Evolutionary conservation across 2,329 filamentous ascomycete genomes (phyloP).

Genomic region (Botryotinia calthae): DNA sequence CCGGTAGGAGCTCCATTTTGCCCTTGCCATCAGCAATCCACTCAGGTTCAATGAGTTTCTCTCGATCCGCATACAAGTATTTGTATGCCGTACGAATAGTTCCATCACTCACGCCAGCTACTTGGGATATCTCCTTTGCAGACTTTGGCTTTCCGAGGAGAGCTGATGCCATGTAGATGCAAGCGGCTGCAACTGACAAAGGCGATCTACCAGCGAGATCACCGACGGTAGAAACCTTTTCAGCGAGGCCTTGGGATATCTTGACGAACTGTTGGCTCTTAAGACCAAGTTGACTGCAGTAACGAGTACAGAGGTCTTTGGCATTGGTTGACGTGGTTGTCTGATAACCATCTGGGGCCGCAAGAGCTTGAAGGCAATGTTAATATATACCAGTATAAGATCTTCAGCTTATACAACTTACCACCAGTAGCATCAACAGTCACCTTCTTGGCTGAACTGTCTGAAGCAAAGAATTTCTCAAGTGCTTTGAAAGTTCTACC

Average conservation of each 20-base stretch:
- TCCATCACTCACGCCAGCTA: conserved; percentile 90
- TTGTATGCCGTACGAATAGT: conserved; percentile 97
- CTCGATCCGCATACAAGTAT: conserved; percentile 71
- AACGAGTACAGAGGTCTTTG: conserved; percentile 82
- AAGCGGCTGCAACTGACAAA: conserved; percentile 88
- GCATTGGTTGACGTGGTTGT: conserved; percentile 75
- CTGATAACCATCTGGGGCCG: conserved; percentile 59
- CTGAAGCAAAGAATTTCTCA: conserved; percentile 79
- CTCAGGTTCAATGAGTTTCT: conserved; percentile 70
- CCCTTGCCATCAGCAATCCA: conserved; percentile 73
- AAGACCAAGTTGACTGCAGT: conserved; percentile 78
- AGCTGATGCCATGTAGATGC: conserved; percentile 93
- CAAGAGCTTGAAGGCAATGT: conserved; percentile 34
- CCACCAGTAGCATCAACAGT: conserved; percentile 52
- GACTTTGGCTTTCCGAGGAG: conserved; percentile 75
- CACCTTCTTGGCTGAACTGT: conserved; percentile 58
- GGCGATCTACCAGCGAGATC: conserved; percentile 87
- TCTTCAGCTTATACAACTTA: conserved; percentile 42
- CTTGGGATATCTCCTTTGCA: conserved; percentile 81
- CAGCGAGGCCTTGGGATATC: conserved; percentile 74
- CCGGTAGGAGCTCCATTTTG: conserved; percentile 68
- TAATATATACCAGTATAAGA: conserved; percentile 34
- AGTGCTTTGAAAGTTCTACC: conserved; percentile 91
- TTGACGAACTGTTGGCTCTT: conserved; percentile 72
- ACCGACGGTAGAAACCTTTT: conserved; percentile 72